phyloP scores from a whole-genome alignment of 257 asterid species.

The Plantago major region DNA sequence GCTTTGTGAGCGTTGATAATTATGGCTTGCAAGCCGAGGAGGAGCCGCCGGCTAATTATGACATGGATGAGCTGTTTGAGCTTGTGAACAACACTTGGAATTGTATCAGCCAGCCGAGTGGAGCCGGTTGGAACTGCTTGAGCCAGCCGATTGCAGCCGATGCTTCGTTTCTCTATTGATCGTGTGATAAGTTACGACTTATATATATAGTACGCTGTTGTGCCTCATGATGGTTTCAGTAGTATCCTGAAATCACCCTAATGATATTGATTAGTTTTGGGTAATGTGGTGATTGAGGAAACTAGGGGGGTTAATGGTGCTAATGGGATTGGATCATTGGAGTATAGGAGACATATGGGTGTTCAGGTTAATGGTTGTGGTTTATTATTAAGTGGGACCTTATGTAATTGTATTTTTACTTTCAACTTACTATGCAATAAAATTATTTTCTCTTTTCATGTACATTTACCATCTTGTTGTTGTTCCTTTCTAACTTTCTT shows the following conservation, averaged over 20 bases:
- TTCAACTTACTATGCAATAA: background rate
- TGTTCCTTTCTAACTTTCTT: no score
- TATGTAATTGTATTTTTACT: background rate
- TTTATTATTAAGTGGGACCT: background rate
- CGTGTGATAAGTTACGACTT: background rate
- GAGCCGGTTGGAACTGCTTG: constrained; percentile 41
- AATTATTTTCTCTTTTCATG: background rate
- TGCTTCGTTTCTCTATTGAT: constrained; percentile 32
- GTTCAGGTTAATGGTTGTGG: background rate
- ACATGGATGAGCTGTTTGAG: constrained; percentile 28
- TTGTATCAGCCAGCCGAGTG: constrained; percentile 47
- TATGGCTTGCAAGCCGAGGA: constrained; percentile 12
- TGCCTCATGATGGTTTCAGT: background rate
- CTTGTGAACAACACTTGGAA: constrained; percentile 47
- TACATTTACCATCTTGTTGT: no score
- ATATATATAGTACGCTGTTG: background rate
- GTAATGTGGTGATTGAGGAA: no score
- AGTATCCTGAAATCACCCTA: background rate
- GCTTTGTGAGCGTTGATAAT: constrained; percentile 24
- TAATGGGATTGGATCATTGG: no score
- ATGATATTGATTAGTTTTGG: no score
- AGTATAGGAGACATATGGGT: no score
- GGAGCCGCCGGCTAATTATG: constrained; percentile 17
- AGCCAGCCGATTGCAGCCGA: constrained; percentile 62
- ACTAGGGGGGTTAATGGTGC: no score